Base-by-base conservation (phyloP, 2,329 filamentous ascomycete genomes). In the Alternaria triticimaculans region DNA sequence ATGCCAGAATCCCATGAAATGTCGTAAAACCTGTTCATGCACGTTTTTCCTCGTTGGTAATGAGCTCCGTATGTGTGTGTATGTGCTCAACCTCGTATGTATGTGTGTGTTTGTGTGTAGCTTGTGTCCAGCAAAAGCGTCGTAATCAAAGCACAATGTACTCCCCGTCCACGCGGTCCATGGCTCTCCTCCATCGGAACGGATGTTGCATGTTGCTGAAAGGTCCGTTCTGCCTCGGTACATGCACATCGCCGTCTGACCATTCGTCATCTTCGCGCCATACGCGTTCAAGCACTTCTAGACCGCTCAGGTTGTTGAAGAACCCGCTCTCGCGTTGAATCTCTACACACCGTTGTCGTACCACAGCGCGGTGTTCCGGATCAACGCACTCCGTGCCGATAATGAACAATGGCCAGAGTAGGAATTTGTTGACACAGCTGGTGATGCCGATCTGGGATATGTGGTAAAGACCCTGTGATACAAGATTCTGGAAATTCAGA, bases 381-480 rank as follows among this genome's bases (percentile, higher is more conserved):
- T 93, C 91, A 66, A 96, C 90, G 73, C 93, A 97, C 82, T 97
- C 95, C 21, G 92, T 94, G 20, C 94, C 94, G 1, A 91, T 90
- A 56, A 97, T 91, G 78, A 97, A 97, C 4, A 97, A 86, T 3
- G 95, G 94, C 95, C 94, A 97, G 9, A 97, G 87, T 10, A 97
- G 83, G 78, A 97, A 97, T 76, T 97, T 96, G 80, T 97, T 91
- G 41, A 91, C 90, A 51, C 86, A 87, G 72, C 87, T 89, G 44
- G 87, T 91, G 4, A 90, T 86, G 65, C 92, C 89, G 41, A 97
- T 89, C 57, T 90, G 90, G 7, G 90, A 91, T 60, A 96, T 92
- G 80, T 96, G 95, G 80, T 90, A 92, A 44, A 97, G 87, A 1
- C 94, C 92, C 68, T 93, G 90, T 74, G 89, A 89, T 59, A 97